phyloP scores from a whole-genome alignment of 257 asterid genomes.

The Ballota nigra region DNA sequence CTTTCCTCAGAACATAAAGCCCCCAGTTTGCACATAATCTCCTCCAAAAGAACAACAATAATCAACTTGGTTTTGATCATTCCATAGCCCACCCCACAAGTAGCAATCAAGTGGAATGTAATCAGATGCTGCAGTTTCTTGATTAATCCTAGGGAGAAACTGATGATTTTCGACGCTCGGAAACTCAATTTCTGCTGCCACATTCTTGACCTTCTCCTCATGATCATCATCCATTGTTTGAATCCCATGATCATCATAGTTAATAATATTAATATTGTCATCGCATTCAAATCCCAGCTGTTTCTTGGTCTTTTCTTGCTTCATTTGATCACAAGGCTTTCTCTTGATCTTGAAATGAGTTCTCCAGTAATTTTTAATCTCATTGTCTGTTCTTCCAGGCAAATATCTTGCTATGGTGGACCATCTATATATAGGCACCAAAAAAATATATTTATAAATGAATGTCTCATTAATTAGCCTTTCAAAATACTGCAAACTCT shows the following conservation, averaged over 20 bases:
- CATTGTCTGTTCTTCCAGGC: conserved; percentile 61
- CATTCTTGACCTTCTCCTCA: background rate
- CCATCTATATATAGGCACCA: conserved; percentile 34
- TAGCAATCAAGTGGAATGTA: conserved; percentile 30
- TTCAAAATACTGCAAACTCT: too few species aligned
- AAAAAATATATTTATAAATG: background rate
- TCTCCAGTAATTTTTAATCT: conserved; percentile 61
- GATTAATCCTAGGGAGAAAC: background rate
- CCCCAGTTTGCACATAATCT: conserved; percentile 19
- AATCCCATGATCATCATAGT: background rate
- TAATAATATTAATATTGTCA: background rate
- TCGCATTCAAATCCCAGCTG: background rate
- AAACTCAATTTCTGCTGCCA: background rate
- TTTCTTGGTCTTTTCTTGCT: conserved; percentile 16
- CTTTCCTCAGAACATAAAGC: conserved; percentile 11
- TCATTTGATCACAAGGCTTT: background rate
- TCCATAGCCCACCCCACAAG: conserved; percentile 58
- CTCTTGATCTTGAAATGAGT: conserved; percentile 45
- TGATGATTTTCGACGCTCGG: conserved; percentile 1
- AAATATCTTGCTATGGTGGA: conserved; percentile 54
- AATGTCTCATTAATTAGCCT: too few species aligned
- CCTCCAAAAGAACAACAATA: conserved; percentile 4
- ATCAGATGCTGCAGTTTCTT: conserved; percentile 25
- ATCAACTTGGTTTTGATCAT: background rate
- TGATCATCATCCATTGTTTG: background rate